phyloP scores from a whole-genome alignment of 768 basidiomycete genomes.

The Trametes maxima region DNA sequence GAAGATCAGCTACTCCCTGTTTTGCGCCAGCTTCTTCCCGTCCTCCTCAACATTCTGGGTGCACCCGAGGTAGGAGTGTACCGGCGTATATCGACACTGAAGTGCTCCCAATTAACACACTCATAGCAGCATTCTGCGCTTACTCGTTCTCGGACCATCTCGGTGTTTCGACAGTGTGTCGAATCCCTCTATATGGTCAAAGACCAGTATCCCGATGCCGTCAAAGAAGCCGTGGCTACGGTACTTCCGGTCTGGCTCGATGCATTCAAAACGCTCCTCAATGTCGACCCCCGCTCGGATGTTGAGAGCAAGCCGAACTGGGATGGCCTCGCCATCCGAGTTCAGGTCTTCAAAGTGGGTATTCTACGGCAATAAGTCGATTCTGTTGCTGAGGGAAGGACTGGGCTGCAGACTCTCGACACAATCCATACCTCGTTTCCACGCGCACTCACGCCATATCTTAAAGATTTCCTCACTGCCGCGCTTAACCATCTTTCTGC shows the following conservation, averaged over 20 bases:
- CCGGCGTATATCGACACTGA: neutral
- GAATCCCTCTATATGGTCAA: conserved; percentile 93
- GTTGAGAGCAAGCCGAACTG: conserved; percentile 61
- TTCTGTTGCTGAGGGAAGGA: too few relatives aligned
- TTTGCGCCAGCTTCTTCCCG: conserved; percentile 85
- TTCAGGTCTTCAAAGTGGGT: conserved; percentile 85
- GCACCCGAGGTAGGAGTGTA: conserved; percentile 58
- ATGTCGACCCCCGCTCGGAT: conserved; percentile 63
- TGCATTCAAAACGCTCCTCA: conserved; percentile 79
- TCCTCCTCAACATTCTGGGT: conserved; percentile 79
- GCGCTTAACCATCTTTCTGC: conserved; percentile 61
- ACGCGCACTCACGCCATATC: conserved; percentile 62
- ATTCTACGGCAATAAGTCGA: neutral
- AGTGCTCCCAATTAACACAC: neutral
- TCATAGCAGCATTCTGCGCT: conserved; percentile 62
- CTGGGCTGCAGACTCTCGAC: conserved; percentile 65
- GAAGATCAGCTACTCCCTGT: conserved; percentile 96
- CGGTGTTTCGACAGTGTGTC: conserved; percentile 90
- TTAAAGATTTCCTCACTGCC: conserved; percentile 58
- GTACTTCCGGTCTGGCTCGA: conserved; percentile 93
- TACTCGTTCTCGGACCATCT: conserved; percentile 83
- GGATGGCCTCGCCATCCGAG: conserved; percentile 79
- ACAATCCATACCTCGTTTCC: conserved; percentile 83
- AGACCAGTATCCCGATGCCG: conserved; percentile 85
- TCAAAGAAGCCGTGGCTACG: conserved; percentile 77